Evolutionary conservation across 768 basidiomycete genomes (phyloP), one percentile per base, ranked within the genome.

Genomic region (Mycena indigotica): DNA sequence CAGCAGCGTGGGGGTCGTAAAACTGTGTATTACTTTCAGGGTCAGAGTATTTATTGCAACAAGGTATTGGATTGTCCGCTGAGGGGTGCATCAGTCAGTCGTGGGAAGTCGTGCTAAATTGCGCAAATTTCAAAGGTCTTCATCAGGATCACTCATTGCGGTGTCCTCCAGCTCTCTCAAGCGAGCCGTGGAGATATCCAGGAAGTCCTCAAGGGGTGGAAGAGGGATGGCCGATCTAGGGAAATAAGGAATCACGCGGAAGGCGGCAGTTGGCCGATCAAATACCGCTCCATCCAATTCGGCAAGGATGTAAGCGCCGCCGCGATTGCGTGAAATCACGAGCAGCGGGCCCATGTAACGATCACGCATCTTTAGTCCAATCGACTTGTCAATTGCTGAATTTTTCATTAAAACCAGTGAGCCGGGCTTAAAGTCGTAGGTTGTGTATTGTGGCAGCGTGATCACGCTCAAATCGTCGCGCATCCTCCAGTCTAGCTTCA

Each of bases 381-480:
- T 35, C 4, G 66, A 55, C 29, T 52, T 61, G n/a, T 69, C 64
- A 16, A 64, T 46, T 2, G 38, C 24, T 3, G 67, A 62, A 39
- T 73, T 72, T 2, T 60, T 29, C 0, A 67, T 55, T 0, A 73
- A 40, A 0, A 73, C 66, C 1, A 72, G 56, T 1, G 58, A 59
- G 50, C 69, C 69, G 3, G 17, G 28, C 24, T 53, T 2, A 32
- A 63, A 68, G 13, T 59, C 26, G 41, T 21, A 59, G 70, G 19
- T 54, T 24, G 6, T 28, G 25, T n/a, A 60, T 56, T 4, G 32
- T 51, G 25, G 25, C n/a, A 24, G 19, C 48, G 21, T 60, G 59
- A 4, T 56, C 29, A 4, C n/a, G 23, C 48, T 56, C 24, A 29
- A 51, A 52, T 8, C 35, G 28, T 16, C 35, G 13, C 4, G 49